Percentiles rank a stretch among this genome's conserved stretches.
Evolutionary conservation across 75 land plant genomes (phyloP).

Genomic region (Pseudotsuga menziesii): DNA sequence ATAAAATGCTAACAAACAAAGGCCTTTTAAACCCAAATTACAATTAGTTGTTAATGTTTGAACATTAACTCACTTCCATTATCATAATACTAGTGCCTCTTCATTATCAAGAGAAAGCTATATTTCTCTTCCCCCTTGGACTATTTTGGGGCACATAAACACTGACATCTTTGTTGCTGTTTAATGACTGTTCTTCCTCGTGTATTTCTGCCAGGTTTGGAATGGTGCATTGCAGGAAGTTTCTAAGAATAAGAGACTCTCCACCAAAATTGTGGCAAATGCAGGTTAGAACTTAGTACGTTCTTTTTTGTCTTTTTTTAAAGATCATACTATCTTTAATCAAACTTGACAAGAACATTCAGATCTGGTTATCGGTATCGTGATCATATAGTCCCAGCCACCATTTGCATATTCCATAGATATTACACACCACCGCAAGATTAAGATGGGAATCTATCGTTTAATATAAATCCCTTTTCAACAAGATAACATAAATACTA

Average conservation of each 20-base stretch:
- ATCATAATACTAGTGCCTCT: too few species aligned
- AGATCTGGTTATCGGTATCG: neutral
- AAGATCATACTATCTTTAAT: neutral
- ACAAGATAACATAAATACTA: neutral
- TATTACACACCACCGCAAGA: neutral
- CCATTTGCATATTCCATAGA: neutral
- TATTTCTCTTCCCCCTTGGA: too few species aligned
- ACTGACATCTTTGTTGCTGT: too few species aligned
- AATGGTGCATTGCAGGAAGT: neutral
- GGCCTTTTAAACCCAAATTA: too few species aligned
- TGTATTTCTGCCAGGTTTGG: neutral
- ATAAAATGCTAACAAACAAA: too few species aligned
- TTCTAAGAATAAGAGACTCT: neutral
- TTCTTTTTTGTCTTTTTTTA: neutral
- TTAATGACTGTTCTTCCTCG: too few species aligned
- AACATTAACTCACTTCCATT: too few species aligned
- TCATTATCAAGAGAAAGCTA: too few species aligned
- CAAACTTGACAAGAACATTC: conserved; percentile 1
- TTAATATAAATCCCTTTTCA: neutral
- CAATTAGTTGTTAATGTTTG: too few species aligned
- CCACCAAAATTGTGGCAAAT: neutral
- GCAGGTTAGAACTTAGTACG: conserved; percentile 9
- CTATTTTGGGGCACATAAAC: too few species aligned
- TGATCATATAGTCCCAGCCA: neutral
- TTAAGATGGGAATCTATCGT: neutral